Evolutionary conservation across 495 filamentous ascomycete genomes (phyloP), one percentile per base, ranked within the genome.

Genomic region (Penicillium macrosclerotiorum): DNA sequence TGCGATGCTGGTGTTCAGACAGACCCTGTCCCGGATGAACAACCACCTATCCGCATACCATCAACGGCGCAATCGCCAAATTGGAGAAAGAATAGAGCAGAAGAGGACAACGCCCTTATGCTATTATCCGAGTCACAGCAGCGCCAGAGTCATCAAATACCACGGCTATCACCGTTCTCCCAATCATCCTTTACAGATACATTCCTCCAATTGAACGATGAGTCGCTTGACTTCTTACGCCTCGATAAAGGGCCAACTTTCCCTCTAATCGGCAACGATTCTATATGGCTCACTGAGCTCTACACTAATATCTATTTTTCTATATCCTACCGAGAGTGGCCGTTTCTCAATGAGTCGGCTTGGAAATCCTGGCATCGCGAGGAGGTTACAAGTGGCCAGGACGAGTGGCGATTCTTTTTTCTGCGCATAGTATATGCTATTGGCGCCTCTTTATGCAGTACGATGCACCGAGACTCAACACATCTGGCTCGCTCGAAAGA

Each of bases 261-360:
- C 8, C 26, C 62, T 4, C 18, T 57, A n/a, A 42, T 48, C 5
- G 37, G 41, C 3, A 45, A 44, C 23, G 47, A 55, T 9, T 30
- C 46, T 0, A 33, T 40, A 1, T 64, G 55, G 59, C 50, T 63
- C 3, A 52, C 47, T n/a, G 61, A 63, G 30, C 53, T 63, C 4
- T 67, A 67, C 33, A 52, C 61, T n/a, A 67, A 59, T 17, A 25
- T 64, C 2, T 67, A 60, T 39, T 64, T 67, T 23, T 54, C 54
- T 7, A 60, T 64, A 36, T 56, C 63, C 7, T 49, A 67, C 32
- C 57, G 59, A n/a, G 61, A 60, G 30, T 67, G 63, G 63, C 63
- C 63, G 6, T 64, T 67, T 16, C 34, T 67, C 2, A 53, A 64
- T 29, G 51, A 62, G 16, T 33, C 37, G 8, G 38, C 45, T 4